Base-by-base conservation (phyloP, 1,139 yeast species). In the Zygosaccharomyces pseudobailii region DNA sequence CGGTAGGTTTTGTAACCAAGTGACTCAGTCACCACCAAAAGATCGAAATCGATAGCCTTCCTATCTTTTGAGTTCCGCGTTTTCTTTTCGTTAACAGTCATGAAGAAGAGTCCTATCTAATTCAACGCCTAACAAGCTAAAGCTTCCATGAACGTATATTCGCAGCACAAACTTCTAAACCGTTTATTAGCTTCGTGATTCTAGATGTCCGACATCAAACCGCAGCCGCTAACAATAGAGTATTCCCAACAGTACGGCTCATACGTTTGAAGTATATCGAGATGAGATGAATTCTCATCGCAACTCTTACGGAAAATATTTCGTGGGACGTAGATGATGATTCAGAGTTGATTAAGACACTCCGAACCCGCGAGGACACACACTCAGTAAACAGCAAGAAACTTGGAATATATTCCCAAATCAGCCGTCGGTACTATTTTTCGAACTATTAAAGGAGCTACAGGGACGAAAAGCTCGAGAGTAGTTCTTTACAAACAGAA, bases 1-100 rank as follows among this genome's bases (percentile, higher is more conserved):
- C 90, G 69, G 57, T 80, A 82, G 2, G 89, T 84, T 56, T 82
- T 85, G 62, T 81, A 82, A 5, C 94, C 94, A n/a, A 85, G 65
- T 2, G 86, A 79, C 60, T 82, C 85, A 3, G 90, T 82, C 23
- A 84, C 73, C 19, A 83, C 82, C 47, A 84, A 62, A 6, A 87
- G 84, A 61, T 84, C 87, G 41, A 84, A 75, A 31, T 46, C 48
- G 22, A 44, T 38, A 21, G 48, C 35, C 31, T 49, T 46, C 28
- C 46, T 49, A 34, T 32, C 39, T 36, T 49, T 49, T 8, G 50
- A 34, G n/a, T 23, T 38, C 13, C 41, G 39, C n/a, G 40, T 19
- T 36, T 45, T 48, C 36, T 39, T 44, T 9, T 48, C 51, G 41
- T 38, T 38, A 8, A 20, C 17, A 17, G 41, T 38, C 41, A 38